Conservation (phyloP, 768 basidiomycete genomes). For the Russula earlei region DNA sequence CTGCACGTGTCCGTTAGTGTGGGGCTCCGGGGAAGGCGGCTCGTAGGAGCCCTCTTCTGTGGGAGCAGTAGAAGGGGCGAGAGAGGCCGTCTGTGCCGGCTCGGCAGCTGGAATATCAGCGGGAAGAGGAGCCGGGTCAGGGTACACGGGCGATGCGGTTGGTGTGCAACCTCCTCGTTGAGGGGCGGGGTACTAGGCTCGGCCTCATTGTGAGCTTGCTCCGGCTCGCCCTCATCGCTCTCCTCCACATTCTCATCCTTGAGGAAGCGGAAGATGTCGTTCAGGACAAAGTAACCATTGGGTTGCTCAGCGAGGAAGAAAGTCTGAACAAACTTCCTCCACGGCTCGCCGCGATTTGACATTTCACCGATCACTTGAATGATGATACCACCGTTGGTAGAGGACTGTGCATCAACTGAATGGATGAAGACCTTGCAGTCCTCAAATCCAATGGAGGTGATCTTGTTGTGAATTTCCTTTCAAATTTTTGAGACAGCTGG, state of each 20-base stretch:
- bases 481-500: constrained; percentile 1
- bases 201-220: constrained; percentile 25
- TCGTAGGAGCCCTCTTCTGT: constrained; percentile 25
- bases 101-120: constrained; percentile 25
- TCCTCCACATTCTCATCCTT: constrained; percentile 98
- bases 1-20: constrained; percentile 25
- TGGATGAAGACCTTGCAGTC: constrained; percentile 99
- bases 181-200: constrained; percentile 44
- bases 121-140: constrained; percentile 22
- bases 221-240: constrained; percentile 44
- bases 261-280: constrained; percentile 99
- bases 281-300: constrained; percentile 98
- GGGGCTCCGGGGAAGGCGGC: constrained; percentile 23
- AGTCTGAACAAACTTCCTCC: constrained; percentile 98
- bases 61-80: constrained; percentile 33
- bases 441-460: constrained; percentile 86
- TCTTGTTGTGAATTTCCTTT: constrained; percentile 95
- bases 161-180: constrained; percentile 23
- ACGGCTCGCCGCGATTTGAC: constrained; percentile 84
- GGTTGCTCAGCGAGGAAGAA: constrained; percentile 99
- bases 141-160: constrained; percentile 17
- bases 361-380: constrained; percentile 99
- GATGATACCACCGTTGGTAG: constrained; percentile 91
- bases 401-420: constrained; percentile 95
- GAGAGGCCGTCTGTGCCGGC: constrained; percentile 31